Base-by-base conservation (phyloP, 148 eudicot species). In the Gaultheria prostrata region DNA sequence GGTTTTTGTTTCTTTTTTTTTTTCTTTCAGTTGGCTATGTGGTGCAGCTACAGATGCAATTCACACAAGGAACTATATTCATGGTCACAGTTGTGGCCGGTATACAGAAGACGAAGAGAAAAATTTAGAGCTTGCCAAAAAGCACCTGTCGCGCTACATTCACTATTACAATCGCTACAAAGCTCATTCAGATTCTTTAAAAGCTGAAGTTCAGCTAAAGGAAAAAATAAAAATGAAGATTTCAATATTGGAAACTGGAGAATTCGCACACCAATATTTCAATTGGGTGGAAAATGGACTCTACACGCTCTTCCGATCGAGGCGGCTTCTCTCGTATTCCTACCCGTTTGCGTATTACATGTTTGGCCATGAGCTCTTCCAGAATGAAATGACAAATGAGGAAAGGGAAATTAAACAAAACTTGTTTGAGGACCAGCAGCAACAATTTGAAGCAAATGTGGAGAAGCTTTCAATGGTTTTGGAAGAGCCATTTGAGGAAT, bases 351-450 rank as follows among this genome's bases (percentile, higher is more conserved):
- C 95, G 33, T 94, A 83, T 78, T 94, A 89, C 87, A 93, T 94
- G 95, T 94, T 94, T 89, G 93, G 95, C 43, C 85, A 88, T 71
- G 95, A 88, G 45, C 80, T 94, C 18, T 91, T 92, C 71, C 83
- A 80, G 49, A 83, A 87, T 82, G 95, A 92, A 86, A 86, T 91
- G 98, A 83, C 88, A 15, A n/a, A 81, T 43, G 77, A 87, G 35
- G 90, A 88, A 17, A 87, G 83, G 82, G 89, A 81, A 76, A 92
- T 91, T 33, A 94, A 91, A 81, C 90, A 87, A 82, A 82, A 93
- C 76, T 81, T 92, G 77, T 94, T 92, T 81, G 97, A 92, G 87
- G 92, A 93, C 84, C 97, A 91, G 84, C 97, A 92, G 80, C 93
- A 92, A 79, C 97, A 92, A 82, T 85, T 93, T 35, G 95, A 93